Evolutionary conservation across 345 rosid species (phyloP), one percentile per base, ranked within the genome.

Genomic region (Tarenaya hassleriana): DNA sequence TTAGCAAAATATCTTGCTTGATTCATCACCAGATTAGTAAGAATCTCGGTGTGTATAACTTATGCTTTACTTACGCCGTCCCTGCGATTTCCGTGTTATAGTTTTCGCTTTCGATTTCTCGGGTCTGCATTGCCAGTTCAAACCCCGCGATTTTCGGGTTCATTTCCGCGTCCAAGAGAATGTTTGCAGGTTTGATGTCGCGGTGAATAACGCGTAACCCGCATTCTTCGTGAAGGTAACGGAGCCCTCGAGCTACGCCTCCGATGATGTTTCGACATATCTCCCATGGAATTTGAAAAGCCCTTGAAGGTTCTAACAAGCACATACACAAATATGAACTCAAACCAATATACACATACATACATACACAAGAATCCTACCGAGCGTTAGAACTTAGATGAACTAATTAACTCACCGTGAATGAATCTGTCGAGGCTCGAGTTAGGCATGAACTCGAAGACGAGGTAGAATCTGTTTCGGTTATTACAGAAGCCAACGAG

Each of bases 361-460:
- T n/a, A n/a, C n/a, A n/a, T n/a, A n/a, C n/a, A n/a, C n/a, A n/a
- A 7, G 12, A 55, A 10, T 7, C 5, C 9, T 20, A 18, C 50
- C 33, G 3, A 34, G 40, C 47, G 39, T 24, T 42, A 7, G 5
- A 34, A 18, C 7, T 39, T 1, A 5, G 4, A 20, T 16, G 16
- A 0, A 27, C 8, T 24, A 7, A 9, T 15, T 34, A 17, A 13
- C 69, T 31, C 41, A 84, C 88, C 78, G 38, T 67, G 73, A 10
- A 81, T 69, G 42, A 65, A 5, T 3, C 9, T 24, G 50, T 81
- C 77, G 5, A 75, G 77, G 69, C 77, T 71, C 45, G 48, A 40
- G 55, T 81, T 81, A 41, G 83, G 77, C 81, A 81, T 67, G 51
- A 73, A 78, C 56, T 84, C 94, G 27, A 75, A 81, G 50, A 75